phyloP scores from a whole-genome alignment of 352 stramenopile species.

The Phytophthora melonis region DNA sequence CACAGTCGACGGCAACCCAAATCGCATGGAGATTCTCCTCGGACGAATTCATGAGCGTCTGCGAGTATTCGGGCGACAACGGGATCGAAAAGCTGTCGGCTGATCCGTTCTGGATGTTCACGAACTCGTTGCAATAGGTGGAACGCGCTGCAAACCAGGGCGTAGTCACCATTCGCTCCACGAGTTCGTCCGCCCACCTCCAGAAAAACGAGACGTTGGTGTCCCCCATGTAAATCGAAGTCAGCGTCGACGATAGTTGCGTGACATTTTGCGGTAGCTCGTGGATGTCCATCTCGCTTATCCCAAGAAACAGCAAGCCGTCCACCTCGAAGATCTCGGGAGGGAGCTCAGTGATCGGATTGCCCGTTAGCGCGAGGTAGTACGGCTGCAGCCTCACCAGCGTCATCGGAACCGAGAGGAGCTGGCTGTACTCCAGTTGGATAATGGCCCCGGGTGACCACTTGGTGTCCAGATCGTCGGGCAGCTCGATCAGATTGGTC shows the following conservation, averaged over 20 bases:
- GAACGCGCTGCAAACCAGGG: constrained; percentile 15
- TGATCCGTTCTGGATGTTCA: constrained; percentile 15
- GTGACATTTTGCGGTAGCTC: constrained; percentile 2
- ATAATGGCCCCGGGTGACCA: background rate
- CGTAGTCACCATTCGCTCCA: constrained; percentile 15
- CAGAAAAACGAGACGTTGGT: constrained; percentile 8
- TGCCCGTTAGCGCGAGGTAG: background rate
- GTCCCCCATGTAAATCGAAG: background rate
- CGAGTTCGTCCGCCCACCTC: constrained; percentile 1
- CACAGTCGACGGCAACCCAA: constrained; percentile 19
- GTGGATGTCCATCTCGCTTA: background rate
- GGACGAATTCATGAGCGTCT: constrained; percentile 28
- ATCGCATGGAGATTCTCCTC: constrained; percentile 12
- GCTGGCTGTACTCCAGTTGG: background rate
- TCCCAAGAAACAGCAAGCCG: background rate
- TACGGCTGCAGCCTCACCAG: constrained; percentile 2
- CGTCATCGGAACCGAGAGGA: background rate
- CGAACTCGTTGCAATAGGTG: constrained; percentile 26
- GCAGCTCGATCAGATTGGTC: constrained; percentile 37
- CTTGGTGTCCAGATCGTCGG: background rate
- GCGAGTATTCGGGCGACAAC: constrained; percentile 24
- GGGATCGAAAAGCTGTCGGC: constrained; percentile 15
- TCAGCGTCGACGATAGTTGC: background rate
- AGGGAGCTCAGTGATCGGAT: constrained; percentile 8
- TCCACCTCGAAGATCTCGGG: constrained; percentile 10